Evolutionary conservation across 352 stramenopile genomes (phyloP).

Genomic region (Phytophthora capsici): DNA sequence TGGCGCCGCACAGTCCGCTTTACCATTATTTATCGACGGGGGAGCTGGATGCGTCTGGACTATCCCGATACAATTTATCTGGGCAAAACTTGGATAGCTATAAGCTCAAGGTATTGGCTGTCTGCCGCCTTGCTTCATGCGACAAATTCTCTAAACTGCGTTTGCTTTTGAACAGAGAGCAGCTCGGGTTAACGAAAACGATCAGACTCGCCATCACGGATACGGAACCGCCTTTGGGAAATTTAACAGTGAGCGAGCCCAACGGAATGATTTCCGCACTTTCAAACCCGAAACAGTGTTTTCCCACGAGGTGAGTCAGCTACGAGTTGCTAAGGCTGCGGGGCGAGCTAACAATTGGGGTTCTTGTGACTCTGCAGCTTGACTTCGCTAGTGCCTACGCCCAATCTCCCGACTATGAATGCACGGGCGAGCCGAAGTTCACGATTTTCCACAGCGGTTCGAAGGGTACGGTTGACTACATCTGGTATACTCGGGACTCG

Average conservation of each 20-base stretch:
- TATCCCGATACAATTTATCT: conserved; percentile 56
- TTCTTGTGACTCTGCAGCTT: conserved; percentile 38
- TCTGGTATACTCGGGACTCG: conserved; percentile 62
- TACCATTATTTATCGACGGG: conserved; percentile 68
- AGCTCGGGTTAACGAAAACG: conserved; percentile 45
- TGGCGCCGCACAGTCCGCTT: conserved; percentile 65
- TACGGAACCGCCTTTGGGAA: conserved; percentile 49
- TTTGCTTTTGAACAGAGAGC: conserved; percentile 32
- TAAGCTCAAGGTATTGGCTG: conserved; percentile 34
- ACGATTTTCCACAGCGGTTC: conserved; percentile 71
- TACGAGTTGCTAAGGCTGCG: neutral
- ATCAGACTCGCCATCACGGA: conserved; percentile 39
- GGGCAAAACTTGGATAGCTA: conserved; percentile 46
- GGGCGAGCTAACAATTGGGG: neutral
- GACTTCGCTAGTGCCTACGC: conserved; percentile 69
- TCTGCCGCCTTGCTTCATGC: neutral
- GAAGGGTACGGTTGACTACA: conserved; percentile 74
- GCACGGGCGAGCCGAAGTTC: conserved; percentile 75
- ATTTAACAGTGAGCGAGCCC: conserved; percentile 33
- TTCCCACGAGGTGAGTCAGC: conserved; percentile 37
- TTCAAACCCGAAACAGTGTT: conserved; percentile 26
- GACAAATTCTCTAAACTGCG: neutral
- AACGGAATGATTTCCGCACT: conserved; percentile 25
- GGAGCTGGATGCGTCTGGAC: conserved; percentile 45
- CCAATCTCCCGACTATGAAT: conserved; percentile 47